A percentile compares a stretch with the other conserved stretches of the same genome.
phyloP scores from a whole-genome alignment of 305 asterid genomes.

The Fraxinus floribunda region DNA sequence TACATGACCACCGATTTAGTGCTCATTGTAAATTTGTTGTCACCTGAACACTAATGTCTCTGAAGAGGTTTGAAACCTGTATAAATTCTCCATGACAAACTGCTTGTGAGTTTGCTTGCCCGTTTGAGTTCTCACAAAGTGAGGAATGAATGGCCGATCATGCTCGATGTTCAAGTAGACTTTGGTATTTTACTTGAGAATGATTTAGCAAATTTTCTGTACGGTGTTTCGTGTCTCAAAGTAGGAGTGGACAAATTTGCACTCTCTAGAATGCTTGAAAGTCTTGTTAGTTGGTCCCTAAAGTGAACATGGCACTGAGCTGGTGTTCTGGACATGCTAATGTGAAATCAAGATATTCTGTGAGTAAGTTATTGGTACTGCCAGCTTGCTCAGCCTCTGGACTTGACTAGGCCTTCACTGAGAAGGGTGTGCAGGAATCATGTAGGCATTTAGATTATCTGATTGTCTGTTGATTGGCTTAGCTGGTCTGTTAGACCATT shows the following conservation, averaged over 20 bases:
- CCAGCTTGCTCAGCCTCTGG: background rate
- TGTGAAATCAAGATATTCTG: background rate
- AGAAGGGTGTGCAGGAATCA: background rate
- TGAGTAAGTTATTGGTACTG: background rate
- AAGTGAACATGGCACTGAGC: background rate
- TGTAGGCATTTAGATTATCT: background rate
- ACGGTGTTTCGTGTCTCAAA: background rate
- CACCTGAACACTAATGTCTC: background rate
- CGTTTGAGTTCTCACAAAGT: background rate
- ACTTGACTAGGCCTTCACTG: background rate
- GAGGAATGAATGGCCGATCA: background rate
- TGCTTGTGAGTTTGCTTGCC: background rate
- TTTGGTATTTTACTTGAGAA: background rate
- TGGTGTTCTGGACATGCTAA: background rate
- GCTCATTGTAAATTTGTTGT: background rate
- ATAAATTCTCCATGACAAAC: background rate
- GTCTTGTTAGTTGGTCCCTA: background rate
- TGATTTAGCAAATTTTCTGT: background rate
- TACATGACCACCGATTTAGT: background rate
- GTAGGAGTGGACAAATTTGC: background rate
- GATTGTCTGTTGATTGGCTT: background rate
- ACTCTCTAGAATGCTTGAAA: background rate
- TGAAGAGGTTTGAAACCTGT: background rate
- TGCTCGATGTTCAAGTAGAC: background rate
- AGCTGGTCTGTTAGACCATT: background rate